Percentiles rank a stretch among this genome's conserved stretches.
phyloP scores from a whole-genome alignment of 2,329 filamentous ascomycete genomes.

The Gyromitra esculenta region DNA sequence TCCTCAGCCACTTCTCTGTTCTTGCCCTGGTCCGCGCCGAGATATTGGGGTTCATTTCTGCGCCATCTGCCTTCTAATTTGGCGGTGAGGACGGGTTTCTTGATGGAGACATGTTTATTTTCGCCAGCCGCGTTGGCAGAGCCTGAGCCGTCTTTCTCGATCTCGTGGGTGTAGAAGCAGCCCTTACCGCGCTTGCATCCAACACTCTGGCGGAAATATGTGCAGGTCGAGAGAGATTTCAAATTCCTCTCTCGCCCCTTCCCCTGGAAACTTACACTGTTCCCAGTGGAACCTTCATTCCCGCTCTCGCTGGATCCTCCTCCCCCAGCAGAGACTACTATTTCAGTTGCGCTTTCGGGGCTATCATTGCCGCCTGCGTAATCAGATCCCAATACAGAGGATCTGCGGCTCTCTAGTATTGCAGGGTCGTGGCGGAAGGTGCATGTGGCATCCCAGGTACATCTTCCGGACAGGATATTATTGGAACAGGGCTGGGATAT shows the following conservation, averaged over 20 bases:
- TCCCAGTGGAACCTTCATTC: neutral
- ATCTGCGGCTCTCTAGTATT: neutral
- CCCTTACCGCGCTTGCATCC: slow-evolving; percentile 47
- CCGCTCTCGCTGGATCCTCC: neutral
- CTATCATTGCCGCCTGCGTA: neutral
- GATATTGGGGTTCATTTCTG: slow-evolving; percentile 26
- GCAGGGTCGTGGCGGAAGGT: slow-evolving; percentile 24
- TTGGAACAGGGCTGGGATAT: neutral
- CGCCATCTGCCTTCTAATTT: slow-evolving; percentile 43
- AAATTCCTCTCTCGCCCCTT: slow-evolving; percentile 7
- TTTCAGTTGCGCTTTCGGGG: neutral
- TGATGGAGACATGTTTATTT: slow-evolving; percentile 20
- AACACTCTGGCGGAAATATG: slow-evolving; percentile 46
- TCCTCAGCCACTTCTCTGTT: slow-evolving; percentile 12
- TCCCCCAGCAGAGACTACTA: neutral
- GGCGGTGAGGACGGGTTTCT: slow-evolving; percentile 22
- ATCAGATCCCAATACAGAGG: neutral
- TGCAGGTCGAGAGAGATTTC: slow-evolving; percentile 32
- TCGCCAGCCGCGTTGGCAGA: slow-evolving; percentile 30
- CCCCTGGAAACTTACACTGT: neutral
- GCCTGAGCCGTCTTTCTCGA: slow-evolving; percentile 39
- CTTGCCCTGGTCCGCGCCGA: neutral
- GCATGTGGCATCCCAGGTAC: slow-evolving; percentile 15
- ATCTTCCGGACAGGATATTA: slow-evolving; percentile 4
- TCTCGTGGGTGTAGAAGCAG: slow-evolving; percentile 41